Evolutionary conservation across 306 rosid species (phyloP), one percentile per base, ranked within the genome.

Genomic region (Cucurbita ficifolia): DNA sequence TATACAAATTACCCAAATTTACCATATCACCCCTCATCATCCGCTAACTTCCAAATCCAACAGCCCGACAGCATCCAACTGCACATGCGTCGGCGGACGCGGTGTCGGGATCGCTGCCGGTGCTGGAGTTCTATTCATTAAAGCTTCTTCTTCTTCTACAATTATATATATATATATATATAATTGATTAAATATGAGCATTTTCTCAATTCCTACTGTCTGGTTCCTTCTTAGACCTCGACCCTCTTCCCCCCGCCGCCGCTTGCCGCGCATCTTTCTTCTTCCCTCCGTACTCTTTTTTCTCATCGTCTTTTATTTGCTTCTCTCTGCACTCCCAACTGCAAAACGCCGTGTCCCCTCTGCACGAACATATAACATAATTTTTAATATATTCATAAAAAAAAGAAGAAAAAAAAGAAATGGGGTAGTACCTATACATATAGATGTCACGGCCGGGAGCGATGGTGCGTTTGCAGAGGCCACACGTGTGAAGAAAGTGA

Each of bases 301-400:
- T 81, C 80, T 81, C 82, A 18, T 90, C 98, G 52, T 84, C 81
- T 74, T 84, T 90, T 74, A 93, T 93, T 78, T 86, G 93, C 77
- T 84, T 42, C 87, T 88, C 97, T 76, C 98, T 87, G 73, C 98
- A 93, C 83, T 93, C 98, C 63, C 74, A 82, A 79, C 97, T 93
- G 81, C 98, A 93, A 82, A 93, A 93, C 19, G 96, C 98, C 1
- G 90, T 77, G 76, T 93, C 98, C 52, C 98, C 98, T 85, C 98
- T 93, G 67, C 67, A 60, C 45, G 10, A 90, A 16, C 67, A 35
- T 43, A 43, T 59, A 18, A 59, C 42, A 9, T n/a, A n/a, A n/a
- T 18, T 18, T 21, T n/a, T 53, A 69, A 45, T 10, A 50, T 12
- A 1, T 17, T 6, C 1, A 36, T 17, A 35, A 12, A 33, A 42